phyloP scores from a whole-genome alignment of 169 alveolate genomes.

The Cryptosporidium ryanae region DNA sequence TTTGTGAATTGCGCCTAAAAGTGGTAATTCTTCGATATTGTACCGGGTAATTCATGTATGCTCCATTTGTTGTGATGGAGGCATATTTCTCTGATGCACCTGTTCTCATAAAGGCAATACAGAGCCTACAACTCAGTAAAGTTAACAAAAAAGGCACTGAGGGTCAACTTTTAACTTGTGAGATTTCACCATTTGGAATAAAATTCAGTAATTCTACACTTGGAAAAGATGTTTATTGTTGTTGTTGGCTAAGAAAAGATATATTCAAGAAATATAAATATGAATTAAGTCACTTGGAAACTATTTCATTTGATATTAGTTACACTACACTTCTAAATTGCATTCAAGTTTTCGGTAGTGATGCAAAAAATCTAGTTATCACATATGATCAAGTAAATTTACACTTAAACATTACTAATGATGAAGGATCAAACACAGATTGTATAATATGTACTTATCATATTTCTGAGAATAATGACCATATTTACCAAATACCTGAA shows the following conservation, averaged over 20 bases:
- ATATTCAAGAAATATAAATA: constrained; percentile 19
- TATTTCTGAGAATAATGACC: constrained; percentile 18
- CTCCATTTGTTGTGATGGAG: too few species aligned
- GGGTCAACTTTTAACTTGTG: constrained; percentile 65
- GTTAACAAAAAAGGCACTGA: constrained; percentile 32
- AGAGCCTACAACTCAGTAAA: constrained; percentile 59
- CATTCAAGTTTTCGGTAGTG: constrained; percentile 63
- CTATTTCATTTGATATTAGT: background rate
- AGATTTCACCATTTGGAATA: constrained; percentile 30
- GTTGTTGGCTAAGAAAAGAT: constrained; percentile 50
- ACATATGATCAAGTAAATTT: constrained; percentile 55
- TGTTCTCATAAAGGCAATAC: constrained; percentile 45
- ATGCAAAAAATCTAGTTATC: constrained; percentile 57
- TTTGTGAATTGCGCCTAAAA: background rate
- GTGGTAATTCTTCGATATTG: too few species aligned
- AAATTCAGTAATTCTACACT: constrained; percentile 55
- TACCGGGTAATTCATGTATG: too few species aligned
- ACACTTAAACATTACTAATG: constrained; percentile 57
- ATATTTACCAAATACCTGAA: background rate
- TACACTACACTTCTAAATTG: constrained; percentile 28
- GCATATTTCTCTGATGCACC: constrained; percentile 57
- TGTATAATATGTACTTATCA: constrained; percentile 53
- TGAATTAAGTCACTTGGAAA: background rate
- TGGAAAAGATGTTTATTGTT: constrained; percentile 64
- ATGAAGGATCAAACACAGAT: constrained; percentile 69